Percentiles rank a stretch among this genome's conserved stretches.
Evolutionary conservation across 1,284 basidiomycete genomes (phyloP).

Genomic region (Fomitiporia mediterranea): DNA sequence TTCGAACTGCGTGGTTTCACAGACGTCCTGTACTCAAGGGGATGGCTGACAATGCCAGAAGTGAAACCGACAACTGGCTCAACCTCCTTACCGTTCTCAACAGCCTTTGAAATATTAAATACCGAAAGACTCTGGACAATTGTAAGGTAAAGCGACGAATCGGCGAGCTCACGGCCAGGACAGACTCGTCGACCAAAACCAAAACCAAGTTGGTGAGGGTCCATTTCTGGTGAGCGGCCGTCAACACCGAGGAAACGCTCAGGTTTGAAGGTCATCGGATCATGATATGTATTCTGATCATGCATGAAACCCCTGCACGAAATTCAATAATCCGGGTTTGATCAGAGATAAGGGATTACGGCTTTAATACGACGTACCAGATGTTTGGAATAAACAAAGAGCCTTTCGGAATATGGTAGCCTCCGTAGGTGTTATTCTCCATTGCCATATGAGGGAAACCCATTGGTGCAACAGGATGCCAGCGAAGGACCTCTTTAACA

Average conservation of each 20-base stretch:
- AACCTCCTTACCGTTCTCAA: slow-evolving; percentile 15
- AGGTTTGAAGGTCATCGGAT: slow-evolving; percentile 21
- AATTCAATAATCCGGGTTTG: not conserved
- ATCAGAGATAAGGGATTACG: not conserved
- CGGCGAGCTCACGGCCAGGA: slow-evolving; percentile 21
- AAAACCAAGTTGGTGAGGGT: slow-evolving; percentile 12
- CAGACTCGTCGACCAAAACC: slow-evolving; percentile 20
- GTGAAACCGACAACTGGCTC: slow-evolving; percentile 21
- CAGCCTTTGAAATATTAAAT: slow-evolving; percentile 22
- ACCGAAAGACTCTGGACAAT: slow-evolving; percentile 22
- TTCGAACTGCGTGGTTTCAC: slow-evolving; percentile 14
- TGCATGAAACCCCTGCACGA: slow-evolving; percentile 18
- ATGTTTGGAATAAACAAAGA: slow-evolving; percentile 17
- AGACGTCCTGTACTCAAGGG: slow-evolving; percentile 3
- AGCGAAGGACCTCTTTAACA: slow-evolving; percentile 28
- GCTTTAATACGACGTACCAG: slow-evolving; percentile 2
- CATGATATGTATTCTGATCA: slow-evolving; percentile 14
- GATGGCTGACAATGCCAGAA: slow-evolving; percentile 22
- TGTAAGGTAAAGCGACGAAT: slow-evolving; percentile 21
- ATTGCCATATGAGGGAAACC: slow-evolving; percentile 20
- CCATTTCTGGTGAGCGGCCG: slow-evolving; percentile 15
- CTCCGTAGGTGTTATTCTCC: slow-evolving; percentile 20
- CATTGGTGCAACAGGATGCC: slow-evolving; percentile 29
- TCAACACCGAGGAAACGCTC: slow-evolving; percentile 20
- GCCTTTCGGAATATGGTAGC: slow-evolving; percentile 21